Conservation (phyloP, 495 filamentous ascomycete genomes). For the Aspergillus affinis region DNA sequence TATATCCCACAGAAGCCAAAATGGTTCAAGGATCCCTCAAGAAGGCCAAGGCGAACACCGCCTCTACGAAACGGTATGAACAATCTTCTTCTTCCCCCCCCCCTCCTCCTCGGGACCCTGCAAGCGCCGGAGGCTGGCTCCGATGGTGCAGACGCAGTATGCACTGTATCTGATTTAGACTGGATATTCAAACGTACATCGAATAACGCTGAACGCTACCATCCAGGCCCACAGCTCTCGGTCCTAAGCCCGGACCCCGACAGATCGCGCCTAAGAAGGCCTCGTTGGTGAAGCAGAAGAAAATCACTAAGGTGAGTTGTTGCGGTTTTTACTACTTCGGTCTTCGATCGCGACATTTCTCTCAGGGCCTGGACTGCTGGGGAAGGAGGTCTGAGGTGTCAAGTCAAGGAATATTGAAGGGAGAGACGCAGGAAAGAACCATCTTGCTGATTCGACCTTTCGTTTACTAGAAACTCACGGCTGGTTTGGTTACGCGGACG, state of each 20-base stretch:
- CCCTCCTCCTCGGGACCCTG: neutral
- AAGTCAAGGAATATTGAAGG: too few species aligned
- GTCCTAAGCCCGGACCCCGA: slow-evolving; percentile 55
- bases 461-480: slow-evolving; percentile 57
- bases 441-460: neutral
- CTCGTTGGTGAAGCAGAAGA: slow-evolving; percentile 55
- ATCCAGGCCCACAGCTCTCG: slow-evolving; percentile 18
- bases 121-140: too few species aligned
- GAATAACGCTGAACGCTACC: neutral
- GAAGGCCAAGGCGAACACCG: slow-evolving; percentile 32
- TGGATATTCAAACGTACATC: neutral
- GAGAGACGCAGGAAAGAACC: neutral
- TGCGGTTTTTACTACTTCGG: neutral
- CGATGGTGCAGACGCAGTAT: neutral
- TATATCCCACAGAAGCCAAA: slow-evolving; percentile 5
- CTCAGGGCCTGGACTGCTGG: neutral
- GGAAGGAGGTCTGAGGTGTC: too few species aligned
- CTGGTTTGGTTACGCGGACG: slow-evolving; percentile 62
- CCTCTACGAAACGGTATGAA: slow-evolving; percentile 32
- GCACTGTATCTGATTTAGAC: neutral
- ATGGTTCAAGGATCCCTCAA: slow-evolving; percentile 44
- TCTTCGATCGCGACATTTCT: neutral
- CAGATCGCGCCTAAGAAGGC: slow-evolving; percentile 71
- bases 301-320: slow-evolving; percentile 58
- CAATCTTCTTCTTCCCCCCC: neutral